Evolutionary conservation across 192 early-diverging fungal species (phyloP), one percentile per base, ranked within the genome.

Genomic region (Allomyces javanicus): DNA sequence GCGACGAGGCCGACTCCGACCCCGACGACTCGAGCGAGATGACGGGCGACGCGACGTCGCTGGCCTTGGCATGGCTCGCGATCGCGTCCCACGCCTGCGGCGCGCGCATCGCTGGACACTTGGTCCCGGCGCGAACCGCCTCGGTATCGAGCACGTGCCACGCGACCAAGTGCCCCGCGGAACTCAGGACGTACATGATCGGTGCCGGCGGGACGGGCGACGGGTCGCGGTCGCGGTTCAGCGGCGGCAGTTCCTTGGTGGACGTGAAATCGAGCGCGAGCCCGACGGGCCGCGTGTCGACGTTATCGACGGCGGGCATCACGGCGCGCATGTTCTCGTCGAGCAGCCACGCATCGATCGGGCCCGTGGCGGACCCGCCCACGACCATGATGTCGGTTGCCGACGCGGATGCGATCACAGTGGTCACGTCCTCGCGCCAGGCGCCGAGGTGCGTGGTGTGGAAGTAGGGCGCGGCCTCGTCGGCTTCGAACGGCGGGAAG

Each of bases 191-290:
- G 69, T 82, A 87, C 24, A 92, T 27, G 17, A 90, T 79, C 1
- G 91, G 91, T 11, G 79, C 81, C 11, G 91, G 81, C 1, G 70
- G 65, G 0, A 85, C 73, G 9, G 67, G 63, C 6, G 68, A 75
- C 10, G 73, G 76, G 44, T 72, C 71, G 14, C 80, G 82, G 63
- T 79, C 80, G 21, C 82, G 76, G 17, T 78, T 75, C 6, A 78
- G 61, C 0, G 85, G 77, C 17, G 78, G 75, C 23, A 90, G 63
- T 7, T 67, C 67, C 10, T 78, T 78, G n/a, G 72, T 76, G 26
- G 77, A 74, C 24, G 87, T 83, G 64, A 86, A 83, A 75, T 94
- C 92, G 55, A 92, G 25, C 12, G 82, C 89, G 62, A 86, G 66
- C 4, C 92, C 92, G 0, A 91, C 62, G 7, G 86, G 80, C 40